Base-by-base conservation (phyloP, 1,139 yeast species). In the Suhomyces kunorum region DNA sequence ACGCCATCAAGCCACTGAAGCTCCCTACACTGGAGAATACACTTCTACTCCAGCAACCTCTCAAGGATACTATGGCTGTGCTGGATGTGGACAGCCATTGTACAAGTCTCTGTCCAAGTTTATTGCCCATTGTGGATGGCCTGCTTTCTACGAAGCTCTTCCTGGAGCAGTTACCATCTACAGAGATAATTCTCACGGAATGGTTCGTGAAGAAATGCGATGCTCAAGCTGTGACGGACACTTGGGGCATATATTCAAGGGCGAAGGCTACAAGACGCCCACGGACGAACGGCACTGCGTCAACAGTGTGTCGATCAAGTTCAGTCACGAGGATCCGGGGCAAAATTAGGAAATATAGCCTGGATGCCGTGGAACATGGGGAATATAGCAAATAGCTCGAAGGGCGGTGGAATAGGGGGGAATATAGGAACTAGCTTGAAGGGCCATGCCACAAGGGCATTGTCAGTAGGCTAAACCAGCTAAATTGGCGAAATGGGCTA, bases 81-180 rank as follows among this genome's bases (percentile, higher is more conserved):
- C 85, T 0, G 98, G 83, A 8, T 92, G 98, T 60, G 75, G 72
- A 36, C 70, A 76, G 34, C 96, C 97, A 7, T 66, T 92, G 28
- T 92, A 92, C 63, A 75, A 76, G 47, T 82, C 96, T 25, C 71
- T 74, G 32, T 77, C 96, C 11, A 92, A 92, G 64, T 92, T 94
- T 54, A 81, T 83, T 44, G 79, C 95, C 15, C 89, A 88, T 40
- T 92, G 98, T 63, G 98, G 98, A 3, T 92, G 98, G 98, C 98
- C 98, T 0, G 89, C 97, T 0, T 92, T 92, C 63, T 90, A 83
- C 59, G 84, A 87, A 43, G 96, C 95, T 4, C 68, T 90, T 37
- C 95, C 96, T 0, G 90, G 89, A 0, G 74, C 96, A 1, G 72
- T 92, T 33, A 74, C 64, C 22, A 70, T 84, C 11, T 64, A 74